Evolutionary conservation across 2,329 filamentous ascomycete genomes (phyloP), one percentile per base, ranked within the genome.

Genomic region (Diaporthe nobilis): DNA sequence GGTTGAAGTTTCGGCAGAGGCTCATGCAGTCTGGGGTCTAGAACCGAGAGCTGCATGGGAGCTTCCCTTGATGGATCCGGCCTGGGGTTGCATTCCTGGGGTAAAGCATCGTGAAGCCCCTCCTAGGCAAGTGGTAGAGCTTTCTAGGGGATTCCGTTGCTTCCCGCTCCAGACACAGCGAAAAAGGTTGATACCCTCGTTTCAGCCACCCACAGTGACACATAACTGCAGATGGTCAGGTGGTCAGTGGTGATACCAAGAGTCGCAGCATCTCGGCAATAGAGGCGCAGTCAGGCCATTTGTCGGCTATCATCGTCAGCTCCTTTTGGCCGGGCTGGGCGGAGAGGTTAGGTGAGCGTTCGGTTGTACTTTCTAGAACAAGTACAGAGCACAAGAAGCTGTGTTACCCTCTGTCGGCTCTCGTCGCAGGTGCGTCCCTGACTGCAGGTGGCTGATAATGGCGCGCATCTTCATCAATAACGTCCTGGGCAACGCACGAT

Each of bases 351-450:
- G 39, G 39, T n/a, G n/a, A 47, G 3, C 9, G n/a, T n/a, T 55
- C 58, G 71, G 71, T 5, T 65, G 49, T 22, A 73, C 58, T 20
- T 63, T 25, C 71, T 73, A n/a, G 71, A 73, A 44, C n/a, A n/a
- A 65, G 71, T n/a, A 31, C 39, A 49, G 34, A 4, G 20, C 39
- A 60, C 57, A n/a, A 22, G n/a, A 12, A 7, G n/a, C 12, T 53
- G 71, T 58, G 71, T 15, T 51, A 47, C 71, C 55, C 8, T 22
- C 28, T 17, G 17, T 17, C 15, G 22, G 12, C 31, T 22, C 39
- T 47, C 15, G 17, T 31, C 60, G 28, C 65, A 28, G 20, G 22
- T 28, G 20, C 17, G 34, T 37, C n/a, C 49, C 49, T 55, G 37
- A 15, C 49, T 70, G 65, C 65, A 70, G 47, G 65, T 39, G 34